These are phyloP conservation scores for Poa pratensis DNA, from an alignment of 176 grass and related monocot genomes.

Conservation along the genomic window DNA sequence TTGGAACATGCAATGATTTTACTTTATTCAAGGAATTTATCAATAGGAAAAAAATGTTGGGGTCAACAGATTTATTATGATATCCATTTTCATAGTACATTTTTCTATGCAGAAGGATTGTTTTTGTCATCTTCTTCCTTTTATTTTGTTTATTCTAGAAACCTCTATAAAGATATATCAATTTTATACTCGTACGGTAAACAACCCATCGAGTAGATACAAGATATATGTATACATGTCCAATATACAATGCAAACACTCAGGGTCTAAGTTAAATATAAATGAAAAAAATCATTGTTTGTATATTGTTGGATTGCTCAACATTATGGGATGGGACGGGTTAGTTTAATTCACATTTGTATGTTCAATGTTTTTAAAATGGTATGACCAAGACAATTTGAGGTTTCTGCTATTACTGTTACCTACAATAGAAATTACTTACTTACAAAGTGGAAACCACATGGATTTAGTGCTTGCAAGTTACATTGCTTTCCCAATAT, in stretches of 20 bases:
- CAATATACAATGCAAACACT: not conserved
- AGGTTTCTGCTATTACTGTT: not conserved
- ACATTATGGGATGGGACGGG: not conserved
- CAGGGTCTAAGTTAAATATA: not conserved
- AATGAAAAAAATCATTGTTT: not conserved
- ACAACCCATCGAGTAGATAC: not conserved
- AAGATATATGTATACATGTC: not conserved
- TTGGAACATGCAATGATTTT: too few relatives aligned
- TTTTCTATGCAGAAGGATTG: not conserved
- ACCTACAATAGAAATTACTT: not conserved
- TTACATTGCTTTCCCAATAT: not conserved
- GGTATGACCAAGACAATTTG: not conserved
- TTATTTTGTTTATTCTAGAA: not conserved
- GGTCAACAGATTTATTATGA: not conserved
- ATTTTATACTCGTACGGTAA: not conserved
- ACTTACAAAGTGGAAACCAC: too few relatives aligned
- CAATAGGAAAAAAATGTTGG: not conserved
- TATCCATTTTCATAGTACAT: not conserved
- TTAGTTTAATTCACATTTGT: not conserved
- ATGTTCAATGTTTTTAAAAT: not conserved
- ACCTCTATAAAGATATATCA: not conserved
- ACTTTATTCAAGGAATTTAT: too few relatives aligned
- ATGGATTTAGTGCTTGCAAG: not conserved
- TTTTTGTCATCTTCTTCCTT: too few relatives aligned
- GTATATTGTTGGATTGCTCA: not conserved